Percentiles rank a stretch among this genome's conserved stretches.
phyloP scores from a whole-genome alignment of 2,329 filamentous ascomycete genomes.

The Lachnellula cervina region DNA sequence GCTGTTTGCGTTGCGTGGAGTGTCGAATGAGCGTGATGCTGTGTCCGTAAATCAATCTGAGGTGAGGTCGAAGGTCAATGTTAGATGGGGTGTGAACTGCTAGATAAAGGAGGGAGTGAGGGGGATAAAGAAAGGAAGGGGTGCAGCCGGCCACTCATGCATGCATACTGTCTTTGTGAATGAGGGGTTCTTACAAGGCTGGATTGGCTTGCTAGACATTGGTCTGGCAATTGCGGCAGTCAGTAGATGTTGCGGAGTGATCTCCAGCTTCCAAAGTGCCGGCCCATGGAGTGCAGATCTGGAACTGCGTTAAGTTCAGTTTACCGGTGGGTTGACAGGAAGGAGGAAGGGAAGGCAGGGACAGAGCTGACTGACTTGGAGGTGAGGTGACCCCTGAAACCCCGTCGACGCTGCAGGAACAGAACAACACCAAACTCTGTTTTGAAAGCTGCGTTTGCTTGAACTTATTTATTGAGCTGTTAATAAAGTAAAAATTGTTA shows the following conservation, averaged over 20 bases:
- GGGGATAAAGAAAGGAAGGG: not conserved
- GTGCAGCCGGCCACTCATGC: not conserved
- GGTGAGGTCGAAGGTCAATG: not conserved
- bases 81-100: not conserved
- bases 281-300: slow-evolving; percentile 1
- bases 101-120: not conserved
- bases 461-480: too few species aligned
- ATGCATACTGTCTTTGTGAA: not conserved
- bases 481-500: too few species aligned
- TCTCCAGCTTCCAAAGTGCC: not conserved
- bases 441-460: too few species aligned
- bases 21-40: not conserved
- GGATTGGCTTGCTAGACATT: slow-evolving; percentile 3
- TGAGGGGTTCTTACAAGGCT: slow-evolving; percentile 1
- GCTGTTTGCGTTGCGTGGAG: not conserved
- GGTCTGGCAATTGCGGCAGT: not conserved
- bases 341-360: too few species aligned
- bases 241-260: not conserved
- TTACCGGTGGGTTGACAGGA: too few species aligned
- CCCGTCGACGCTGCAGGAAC: too few species aligned
- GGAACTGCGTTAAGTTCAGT: not conserved
- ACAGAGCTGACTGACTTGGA: too few species aligned
- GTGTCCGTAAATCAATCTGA: not conserved
- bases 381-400: too few species aligned
- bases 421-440: too few species aligned